Evolutionary conservation across 169 alveolate species (phyloP).

Genomic region (Eimeria necatrix): DNA sequence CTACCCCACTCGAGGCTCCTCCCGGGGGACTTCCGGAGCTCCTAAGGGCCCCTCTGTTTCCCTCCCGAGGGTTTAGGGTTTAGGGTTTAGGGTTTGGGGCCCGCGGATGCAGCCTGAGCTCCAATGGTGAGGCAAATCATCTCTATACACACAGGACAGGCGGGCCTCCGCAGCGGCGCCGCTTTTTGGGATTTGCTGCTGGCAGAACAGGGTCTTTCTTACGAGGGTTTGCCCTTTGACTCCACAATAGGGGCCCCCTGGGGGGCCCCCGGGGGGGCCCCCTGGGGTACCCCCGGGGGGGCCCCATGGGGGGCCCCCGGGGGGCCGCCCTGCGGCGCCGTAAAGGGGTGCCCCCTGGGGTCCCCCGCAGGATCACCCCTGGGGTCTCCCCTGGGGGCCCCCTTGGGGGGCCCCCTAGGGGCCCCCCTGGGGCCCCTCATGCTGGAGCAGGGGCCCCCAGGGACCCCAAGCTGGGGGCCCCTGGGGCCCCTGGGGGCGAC

Average conservation of each 20-base stretch:
- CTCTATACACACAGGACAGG: conserved; percentile 58
- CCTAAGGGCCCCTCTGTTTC: not conserved
- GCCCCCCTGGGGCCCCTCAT: no score
- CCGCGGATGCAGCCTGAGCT: not conserved
- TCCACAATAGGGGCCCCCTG: no score
- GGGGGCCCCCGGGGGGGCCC: no score
- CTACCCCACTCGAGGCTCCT: not conserved
- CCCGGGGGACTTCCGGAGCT: not conserved
- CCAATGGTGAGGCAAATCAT: conserved; percentile 63
- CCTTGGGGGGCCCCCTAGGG: not conserved
- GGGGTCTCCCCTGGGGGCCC: not conserved
- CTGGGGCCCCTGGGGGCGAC: not conserved
- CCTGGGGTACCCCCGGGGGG: not conserved
- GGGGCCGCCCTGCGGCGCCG: no score
- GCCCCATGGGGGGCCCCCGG: no score
- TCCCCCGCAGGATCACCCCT: not conserved
- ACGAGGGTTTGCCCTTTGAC: conserved; percentile 65
- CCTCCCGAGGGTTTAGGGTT: no score
- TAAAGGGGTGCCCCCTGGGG: not conserved
- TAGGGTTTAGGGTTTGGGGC: no score
- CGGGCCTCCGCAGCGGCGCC: conserved; percentile 56
- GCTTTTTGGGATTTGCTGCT: conserved; percentile 73
- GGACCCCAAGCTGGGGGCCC: not conserved
- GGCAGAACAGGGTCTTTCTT: conserved; percentile 59
- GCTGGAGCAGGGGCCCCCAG: conserved; percentile 41